A percentile compares a stretch with the other conserved stretches of the same genome.
Evolutionary conservation across 2,329 filamentous ascomycete species (phyloP).

Genomic region (Aspergillus tanneri): DNA sequence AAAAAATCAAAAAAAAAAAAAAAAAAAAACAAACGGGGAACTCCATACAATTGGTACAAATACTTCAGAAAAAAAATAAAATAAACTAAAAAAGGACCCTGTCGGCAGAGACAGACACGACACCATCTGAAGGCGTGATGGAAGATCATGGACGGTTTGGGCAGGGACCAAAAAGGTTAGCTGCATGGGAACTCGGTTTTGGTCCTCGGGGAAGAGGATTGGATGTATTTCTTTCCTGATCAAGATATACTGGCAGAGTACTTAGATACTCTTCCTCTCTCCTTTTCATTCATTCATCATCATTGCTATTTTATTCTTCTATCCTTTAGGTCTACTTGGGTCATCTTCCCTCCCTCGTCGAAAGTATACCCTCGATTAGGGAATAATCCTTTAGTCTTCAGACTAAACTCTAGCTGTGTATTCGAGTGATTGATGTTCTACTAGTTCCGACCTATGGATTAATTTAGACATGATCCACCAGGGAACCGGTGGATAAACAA

Average conservation of each 20-base stretch:
- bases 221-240: too few species aligned
- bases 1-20: slow-evolving; percentile 2
- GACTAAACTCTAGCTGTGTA: background rate
- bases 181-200: too few species aligned
- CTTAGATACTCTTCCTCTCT: slow-evolving; percentile 3
- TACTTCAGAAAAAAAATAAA: slow-evolving; percentile 5
- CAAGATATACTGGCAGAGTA: too few species aligned
- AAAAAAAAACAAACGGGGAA: background rate
- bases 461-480: slow-evolving; percentile 3
- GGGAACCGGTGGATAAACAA: slow-evolving; percentile 9
- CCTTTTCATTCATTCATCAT: slow-evolving; percentile 5
- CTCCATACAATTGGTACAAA: too few species aligned
- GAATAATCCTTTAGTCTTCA: too few species aligned
- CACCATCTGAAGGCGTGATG: too few species aligned
- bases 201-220: too few species aligned
- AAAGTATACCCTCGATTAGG: too few species aligned
- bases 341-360: too few species aligned
- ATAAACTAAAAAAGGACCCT: background rate
- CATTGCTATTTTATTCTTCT: slow-evolving; percentile 20
- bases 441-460: background rate
- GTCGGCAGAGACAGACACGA: too few species aligned
- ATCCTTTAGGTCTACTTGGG: slow-evolving; percentile 6
- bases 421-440: background rate
- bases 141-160: slow-evolving; percentile 9
- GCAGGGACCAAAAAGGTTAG: background rate